Base-by-base conservation (phyloP, 208 protist species). In the Trichomonas tenax region DNA sequence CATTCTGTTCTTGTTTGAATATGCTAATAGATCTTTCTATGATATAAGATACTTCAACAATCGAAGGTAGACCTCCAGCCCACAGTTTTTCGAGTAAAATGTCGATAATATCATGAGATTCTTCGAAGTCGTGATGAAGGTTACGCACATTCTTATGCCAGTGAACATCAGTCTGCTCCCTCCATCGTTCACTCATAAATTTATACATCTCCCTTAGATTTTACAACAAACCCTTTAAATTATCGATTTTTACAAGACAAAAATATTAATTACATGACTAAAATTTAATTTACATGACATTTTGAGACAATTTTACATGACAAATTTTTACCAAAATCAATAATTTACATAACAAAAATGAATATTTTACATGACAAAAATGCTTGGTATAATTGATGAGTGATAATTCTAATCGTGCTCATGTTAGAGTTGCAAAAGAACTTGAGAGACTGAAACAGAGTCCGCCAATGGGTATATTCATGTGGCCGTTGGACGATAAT, bases 1-100 rank as follows among this genome's bases (percentile, higher is more conserved):
- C n/a, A 82, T 97, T 97, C 10, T 96, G 96, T 49, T 97, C 96
- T 23, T 26, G n/a, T 31, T 46, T n/a, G 21, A 97, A 45, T 31
- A 96, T 21, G 17, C 46, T 88, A 21, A 45, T 95, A 10, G 86
- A 17, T 93, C 44, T 14, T 38, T 51, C 14, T 17, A 93, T 51
- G 11, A 93, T 40, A 15, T 34, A 93, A 26, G 15, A 23, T 0
- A 93, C 17, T 93, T 93, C 86, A 17, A 51, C 44, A 51, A 14
- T 11, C 11, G 86, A 48, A 58, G 86, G 86, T 58, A 93, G 86
- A 17, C 9, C 86, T 34, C 44, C 40, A 51, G 31, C 46, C 44
- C 40, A 51, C 14, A 93, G 36, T 58, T 93, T 93, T 93, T 93
- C 86, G 10, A 93, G 17, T 48, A 93, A n/a, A 51, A 34, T 41